phyloP scores from a whole-genome alignment of 306 rosid species.

The Potentilla sterilis region DNA sequence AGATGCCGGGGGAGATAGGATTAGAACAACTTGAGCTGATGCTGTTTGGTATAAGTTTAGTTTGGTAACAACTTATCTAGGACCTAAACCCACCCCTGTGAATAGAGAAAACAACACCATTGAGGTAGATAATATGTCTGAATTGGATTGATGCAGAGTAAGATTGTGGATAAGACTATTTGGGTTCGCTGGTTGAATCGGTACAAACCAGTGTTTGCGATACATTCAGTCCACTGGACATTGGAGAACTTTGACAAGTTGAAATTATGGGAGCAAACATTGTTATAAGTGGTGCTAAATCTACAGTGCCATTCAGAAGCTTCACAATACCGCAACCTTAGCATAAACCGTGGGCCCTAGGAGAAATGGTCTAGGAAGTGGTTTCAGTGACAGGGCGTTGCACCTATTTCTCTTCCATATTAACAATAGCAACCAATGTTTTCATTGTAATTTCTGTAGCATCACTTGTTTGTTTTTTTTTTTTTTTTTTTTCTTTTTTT shows the following conservation, averaged over 20 bases:
- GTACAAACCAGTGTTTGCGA: constrained; percentile 61
- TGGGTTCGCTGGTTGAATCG: constrained; percentile 23
- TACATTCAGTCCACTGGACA: constrained; percentile 62
- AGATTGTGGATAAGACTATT: constrained; percentile 50
- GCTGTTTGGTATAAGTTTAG: not conserved
- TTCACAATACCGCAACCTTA: constrained; percentile 30
- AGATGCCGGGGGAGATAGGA: no score
- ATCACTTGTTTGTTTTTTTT: not conserved
- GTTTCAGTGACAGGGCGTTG: constrained; percentile 6
- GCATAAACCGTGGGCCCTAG: not conserved
- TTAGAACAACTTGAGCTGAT: no score
- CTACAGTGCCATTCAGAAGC: constrained; percentile 59
- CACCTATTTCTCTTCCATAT: not conserved
- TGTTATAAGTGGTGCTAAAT: constrained; percentile 57
- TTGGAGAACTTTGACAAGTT: constrained; percentile 44
- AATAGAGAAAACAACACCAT: constrained; percentile 29
- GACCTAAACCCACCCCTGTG: not conserved
- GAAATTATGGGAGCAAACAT: constrained; percentile 65
- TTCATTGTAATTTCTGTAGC: not conserved
- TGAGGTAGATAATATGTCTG: constrained; percentile 24
- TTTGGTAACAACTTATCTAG: not conserved
- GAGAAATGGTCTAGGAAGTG: not conserved
- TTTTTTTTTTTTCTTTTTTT: no score
- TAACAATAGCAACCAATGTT: constrained; percentile 2
- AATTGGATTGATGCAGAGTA: constrained; percentile 45